Evolutionary conservation across 192 early-diverging fungal species (phyloP).

Genomic region (Coemansia umbellata): DNA sequence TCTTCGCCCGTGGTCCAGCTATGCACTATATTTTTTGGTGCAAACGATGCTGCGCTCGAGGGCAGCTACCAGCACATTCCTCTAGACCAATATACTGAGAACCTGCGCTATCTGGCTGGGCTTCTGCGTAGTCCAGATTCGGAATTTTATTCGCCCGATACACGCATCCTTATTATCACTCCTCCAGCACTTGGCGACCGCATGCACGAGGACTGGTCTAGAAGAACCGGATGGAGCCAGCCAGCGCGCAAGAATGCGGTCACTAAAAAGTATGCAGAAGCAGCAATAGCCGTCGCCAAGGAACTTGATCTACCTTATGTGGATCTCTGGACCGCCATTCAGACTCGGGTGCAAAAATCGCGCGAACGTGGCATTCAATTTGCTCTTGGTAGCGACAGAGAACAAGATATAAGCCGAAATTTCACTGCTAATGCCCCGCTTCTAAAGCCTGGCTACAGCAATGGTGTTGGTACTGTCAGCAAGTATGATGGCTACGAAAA

Average conservation of each 20-base stretch:
- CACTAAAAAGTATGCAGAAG: conserved; percentile 54
- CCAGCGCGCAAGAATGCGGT: conserved; percentile 22
- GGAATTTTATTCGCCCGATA: conserved; percentile 55
- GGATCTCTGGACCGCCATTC: conserved; percentile 44
- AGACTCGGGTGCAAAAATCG: neutral
- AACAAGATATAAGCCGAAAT: no score
- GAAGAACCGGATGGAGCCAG: neutral
- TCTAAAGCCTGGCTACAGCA: no score
- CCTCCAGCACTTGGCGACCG: conserved; percentile 66
- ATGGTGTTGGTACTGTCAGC: neutral
- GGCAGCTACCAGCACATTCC: conserved; percentile 56
- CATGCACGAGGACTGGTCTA: conserved; percentile 7
- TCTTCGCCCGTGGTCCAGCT: neutral
- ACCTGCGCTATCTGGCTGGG: conserved; percentile 60
- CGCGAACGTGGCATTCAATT: no score
- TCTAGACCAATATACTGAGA: conserved; percentile 55
- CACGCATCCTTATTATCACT: conserved; percentile 64
- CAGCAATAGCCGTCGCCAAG: conserved; percentile 41
- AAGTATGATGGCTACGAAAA: conserved; percentile 33
- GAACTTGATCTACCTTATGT: conserved; percentile 18
- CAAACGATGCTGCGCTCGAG: conserved; percentile 69
- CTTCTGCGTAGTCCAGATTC: conserved; percentile 54
- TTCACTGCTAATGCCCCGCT: no score
- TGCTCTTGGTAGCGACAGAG: no score
- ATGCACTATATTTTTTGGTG: conserved; percentile 69